Evolutionary conservation across 2,329 filamentous ascomycete species (phyloP), one percentile per base, ranked within the genome.

Genomic region (Ophiostoma populinum): DNA sequence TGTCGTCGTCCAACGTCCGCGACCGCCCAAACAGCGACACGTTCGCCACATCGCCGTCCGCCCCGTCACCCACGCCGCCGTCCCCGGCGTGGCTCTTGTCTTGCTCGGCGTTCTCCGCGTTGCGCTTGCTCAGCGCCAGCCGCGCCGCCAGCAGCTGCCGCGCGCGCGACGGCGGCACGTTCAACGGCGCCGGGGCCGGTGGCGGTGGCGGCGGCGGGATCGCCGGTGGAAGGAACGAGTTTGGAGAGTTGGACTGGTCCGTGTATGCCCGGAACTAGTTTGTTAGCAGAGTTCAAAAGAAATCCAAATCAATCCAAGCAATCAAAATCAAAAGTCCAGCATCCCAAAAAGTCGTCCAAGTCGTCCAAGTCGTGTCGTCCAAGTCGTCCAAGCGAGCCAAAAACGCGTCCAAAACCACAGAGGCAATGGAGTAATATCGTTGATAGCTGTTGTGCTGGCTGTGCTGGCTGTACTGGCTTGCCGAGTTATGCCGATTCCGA

Each of bases 61-160:
- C 26, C 4, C 32, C 29, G 4, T 18, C 32, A 1, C 30, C 35
- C 11, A 8, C 53, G 3, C 54, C 55, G 17, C 56, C 55, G 17
- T 62, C 61, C 7, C n/a, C n/a, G n/a, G n/a, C n/a, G n/a, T n/a
- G n/a, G n/a, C n/a, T n/a, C n/a, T n/a, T n/a, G n/a, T 56, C 51
- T 3, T 55, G 55, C 2, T 62, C 47, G 2, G 56, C 57, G 17
- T 61, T 55, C 6, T 63, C 56, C 16, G 60, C 57, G 30, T 56
- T 62, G 44, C 72, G 70, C 53, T 81, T 77, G 44, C 82, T 79
- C 55, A 79, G 70, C 2, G 81, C 71, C 48, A 95, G 65, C 10
- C 86, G 74, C 10, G 81, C 80, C n/a, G 85, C 86, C n/a, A 95
- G 69, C 54, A 92, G 83, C 37, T 83, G 67, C 34, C 87, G 74